These are phyloP conservation scores for Helenozyma baotianmanensis DNA, from an alignment of 805 yeast genomes.

Conservation along the genomic window DNA sequence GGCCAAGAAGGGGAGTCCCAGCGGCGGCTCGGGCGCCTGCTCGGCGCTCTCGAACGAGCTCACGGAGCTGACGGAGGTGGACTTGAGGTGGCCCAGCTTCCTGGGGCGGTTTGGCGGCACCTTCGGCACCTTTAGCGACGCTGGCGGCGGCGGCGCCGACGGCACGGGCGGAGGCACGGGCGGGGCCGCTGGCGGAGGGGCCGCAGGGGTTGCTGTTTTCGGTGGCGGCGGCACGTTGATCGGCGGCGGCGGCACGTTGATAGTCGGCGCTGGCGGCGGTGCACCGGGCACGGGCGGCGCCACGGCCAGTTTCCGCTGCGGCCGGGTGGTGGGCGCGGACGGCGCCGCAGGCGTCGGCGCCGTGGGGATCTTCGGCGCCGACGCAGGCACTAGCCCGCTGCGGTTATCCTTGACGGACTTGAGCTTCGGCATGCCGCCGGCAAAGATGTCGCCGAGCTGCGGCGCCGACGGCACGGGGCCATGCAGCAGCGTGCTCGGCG, in stretches of 20 bases:
- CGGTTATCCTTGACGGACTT: slow-evolving; percentile 38
- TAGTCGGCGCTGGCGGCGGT: slow-evolving; percentile 10
- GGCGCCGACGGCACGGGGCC: slow-evolving; percentile 31
- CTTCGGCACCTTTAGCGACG: slow-evolving; percentile 22
- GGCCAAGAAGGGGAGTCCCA: slow-evolving; percentile 14
- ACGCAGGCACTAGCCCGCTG: slow-evolving; percentile 28
- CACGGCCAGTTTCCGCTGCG: slow-evolving; percentile 3
- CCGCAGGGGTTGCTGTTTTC: background rate
- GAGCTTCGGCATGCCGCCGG: slow-evolving; percentile 77
- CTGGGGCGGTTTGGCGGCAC: slow-evolving; percentile 39
- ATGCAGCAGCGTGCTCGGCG: slow-evolving; percentile 18
- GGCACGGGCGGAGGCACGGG: slow-evolving; percentile 17
- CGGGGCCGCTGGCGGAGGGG: slow-evolving; percentile 19
- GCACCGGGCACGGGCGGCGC: slow-evolving; percentile 11
- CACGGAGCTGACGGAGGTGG: slow-evolving; percentile 18
- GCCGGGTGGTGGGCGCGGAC: slow-evolving; percentile 14
- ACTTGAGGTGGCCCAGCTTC: slow-evolving; percentile 32
- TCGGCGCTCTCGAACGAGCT: slow-evolving; percentile 11
- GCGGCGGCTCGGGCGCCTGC: slow-evolving; percentile 2
- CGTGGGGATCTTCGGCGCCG: slow-evolving; percentile 38
- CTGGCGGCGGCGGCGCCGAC: slow-evolving; percentile 6
- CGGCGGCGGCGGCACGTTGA: too few species aligned
- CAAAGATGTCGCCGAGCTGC: slow-evolving; percentile 63
- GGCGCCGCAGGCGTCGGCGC: slow-evolving; percentile 8
- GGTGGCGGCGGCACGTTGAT: too few species aligned